Conservation (phyloP, 495 filamentous ascomycete species). For the Penicillium macrosclerotiorum region DNA sequence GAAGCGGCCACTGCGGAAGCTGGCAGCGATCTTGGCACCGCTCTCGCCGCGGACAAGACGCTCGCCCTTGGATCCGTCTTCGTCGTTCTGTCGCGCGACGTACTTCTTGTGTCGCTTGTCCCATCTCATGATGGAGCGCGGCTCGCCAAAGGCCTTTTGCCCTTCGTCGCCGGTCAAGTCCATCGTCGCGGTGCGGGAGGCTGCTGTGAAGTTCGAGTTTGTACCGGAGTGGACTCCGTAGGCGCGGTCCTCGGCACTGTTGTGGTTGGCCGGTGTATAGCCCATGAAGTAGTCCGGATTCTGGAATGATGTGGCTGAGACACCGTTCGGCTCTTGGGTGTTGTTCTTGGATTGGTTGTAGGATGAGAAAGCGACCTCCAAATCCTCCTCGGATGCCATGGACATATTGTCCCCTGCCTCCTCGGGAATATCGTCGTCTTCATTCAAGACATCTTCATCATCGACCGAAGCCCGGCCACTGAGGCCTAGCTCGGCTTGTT, state of each 20-base stretch:
- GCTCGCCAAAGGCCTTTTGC: slow-evolving; percentile 68
- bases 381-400: slow-evolving; percentile 67
- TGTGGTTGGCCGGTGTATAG: slow-evolving; percentile 75
- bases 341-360: slow-evolving; percentile 37
- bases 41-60: slow-evolving; percentile 85
- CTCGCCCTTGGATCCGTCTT: slow-evolving; percentile 84
- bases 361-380: slow-evolving; percentile 78
- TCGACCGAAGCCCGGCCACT: slow-evolving; percentile 34
- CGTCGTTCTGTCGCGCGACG: slow-evolving; percentile 83
- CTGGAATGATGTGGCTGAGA: slow-evolving; percentile 54
- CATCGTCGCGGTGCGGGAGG: slow-evolving; percentile 80
- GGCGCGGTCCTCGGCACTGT: slow-evolving; percentile 79
- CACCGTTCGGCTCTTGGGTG: slow-evolving; percentile 30
- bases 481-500: slow-evolving; percentile 25
- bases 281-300: slow-evolving; percentile 95
- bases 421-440: slow-evolving; percentile 29
- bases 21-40: slow-evolving; percentile 92
- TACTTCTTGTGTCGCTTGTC: slow-evolving; percentile 97
- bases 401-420: slow-evolving; percentile 58
- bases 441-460: no score
- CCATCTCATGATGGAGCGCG: slow-evolving; percentile 79
- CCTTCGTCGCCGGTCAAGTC: slow-evolving; percentile 87
- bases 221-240: slow-evolving; percentile 88
- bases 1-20: slow-evolving; percentile 90
- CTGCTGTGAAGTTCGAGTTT: slow-evolving; percentile 73